Base-by-base conservation (phyloP, 495 filamentous ascomycete species). In the Neurospora sp. region DNA sequence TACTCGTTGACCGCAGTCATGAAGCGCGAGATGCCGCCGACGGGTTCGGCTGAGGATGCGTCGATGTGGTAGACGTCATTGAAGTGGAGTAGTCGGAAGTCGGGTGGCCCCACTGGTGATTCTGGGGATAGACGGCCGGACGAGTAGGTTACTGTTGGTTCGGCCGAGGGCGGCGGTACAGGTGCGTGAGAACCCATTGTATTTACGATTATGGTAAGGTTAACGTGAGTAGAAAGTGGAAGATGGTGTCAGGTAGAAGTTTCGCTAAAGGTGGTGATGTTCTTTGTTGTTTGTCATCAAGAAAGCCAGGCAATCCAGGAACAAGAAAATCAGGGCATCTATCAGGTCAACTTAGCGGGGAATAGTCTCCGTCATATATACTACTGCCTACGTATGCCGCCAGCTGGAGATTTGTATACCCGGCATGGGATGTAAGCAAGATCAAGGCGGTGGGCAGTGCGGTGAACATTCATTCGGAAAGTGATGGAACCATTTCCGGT, bases 41-140 rank as follows among this genome's bases (percentile, higher is more conserved):
- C 88, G 9, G 94, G 94, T 74, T 97, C 93, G 18, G 89, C 87
- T 20, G 92, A 93, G 8, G 91, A 83, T 5, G 80, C 75, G 73
- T 96, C 92, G 69, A 97, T 87, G 74, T 97, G 94, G 81, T 97
- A 97, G 70, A 89, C 93, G 81, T 97, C 94, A 81, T 97, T 97
- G 84, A 90, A 97, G 84, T 97, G 94, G 68, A 97, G 83, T 39
- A 97, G 79, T 38, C 94, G 89, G 37, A 97, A 83, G 81, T 92
- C 91, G 20, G 93, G 93, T 38, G 87, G 79, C 74, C 70, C 42
- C 69, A 74, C 40, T 69, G 44, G 4, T 39, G 45, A 71, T 74
- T 8, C 48, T 40, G 53, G 72, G 69, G 31, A 35, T 18, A 79
- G 82, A 9, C 81, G 82, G 12, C 85, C 84, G 27, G 87, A 89